These are phyloP conservation scores for Candida quercuum DNA, from an alignment of 805 yeast species.

Conservation along the genomic window DNA sequence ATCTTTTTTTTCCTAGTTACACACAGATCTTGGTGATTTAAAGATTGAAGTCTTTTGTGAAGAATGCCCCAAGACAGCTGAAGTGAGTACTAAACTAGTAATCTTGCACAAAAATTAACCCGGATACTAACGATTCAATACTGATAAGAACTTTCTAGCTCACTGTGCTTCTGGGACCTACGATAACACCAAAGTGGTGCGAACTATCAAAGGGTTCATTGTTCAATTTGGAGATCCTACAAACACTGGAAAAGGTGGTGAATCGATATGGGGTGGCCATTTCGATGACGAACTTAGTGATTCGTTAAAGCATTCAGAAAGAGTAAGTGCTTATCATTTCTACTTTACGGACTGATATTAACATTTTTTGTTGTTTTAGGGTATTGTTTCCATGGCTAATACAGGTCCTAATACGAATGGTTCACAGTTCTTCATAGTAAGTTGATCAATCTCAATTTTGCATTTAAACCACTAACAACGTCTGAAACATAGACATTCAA, in stretches of 20 bases:
- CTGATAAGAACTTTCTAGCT: constrained; percentile 37
- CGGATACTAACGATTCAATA: constrained; percentile 2
- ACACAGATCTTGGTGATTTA: constrained; percentile 33
- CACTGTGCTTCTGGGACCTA: constrained; percentile 40
- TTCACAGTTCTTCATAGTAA: constrained; percentile 57
- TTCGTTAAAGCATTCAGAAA: constrained; percentile 53
- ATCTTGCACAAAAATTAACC: not conserved
- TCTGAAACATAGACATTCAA: constrained; percentile 52
- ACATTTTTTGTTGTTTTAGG: constrained; percentile 24
- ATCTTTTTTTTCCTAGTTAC: constrained; percentile 20
- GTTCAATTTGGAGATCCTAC: constrained; percentile 89
- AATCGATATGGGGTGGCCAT: constrained; percentile 72
- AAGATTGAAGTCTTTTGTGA: constrained; percentile 35
- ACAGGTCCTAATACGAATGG: constrained; percentile 65
- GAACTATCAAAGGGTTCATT: constrained; percentile 67
- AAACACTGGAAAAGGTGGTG: constrained; percentile 72
- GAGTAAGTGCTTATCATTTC: constrained; percentile 47
- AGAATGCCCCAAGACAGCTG: constrained; percentile 32
- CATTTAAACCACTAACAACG: not conserved
- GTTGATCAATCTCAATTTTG: constrained; percentile 12
- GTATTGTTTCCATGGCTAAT: constrained; percentile 66
- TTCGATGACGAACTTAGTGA: constrained; percentile 77
- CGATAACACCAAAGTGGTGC: constrained; percentile 56
- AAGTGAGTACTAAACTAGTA: constrained; percentile 19
- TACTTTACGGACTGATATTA: constrained; percentile 1